Percentiles rank a stretch among this genome's conserved stretches.
phyloP scores from a whole-genome alignment of 1,284 basidiomycete species.

The Fomitiporia mediterranea region DNA sequence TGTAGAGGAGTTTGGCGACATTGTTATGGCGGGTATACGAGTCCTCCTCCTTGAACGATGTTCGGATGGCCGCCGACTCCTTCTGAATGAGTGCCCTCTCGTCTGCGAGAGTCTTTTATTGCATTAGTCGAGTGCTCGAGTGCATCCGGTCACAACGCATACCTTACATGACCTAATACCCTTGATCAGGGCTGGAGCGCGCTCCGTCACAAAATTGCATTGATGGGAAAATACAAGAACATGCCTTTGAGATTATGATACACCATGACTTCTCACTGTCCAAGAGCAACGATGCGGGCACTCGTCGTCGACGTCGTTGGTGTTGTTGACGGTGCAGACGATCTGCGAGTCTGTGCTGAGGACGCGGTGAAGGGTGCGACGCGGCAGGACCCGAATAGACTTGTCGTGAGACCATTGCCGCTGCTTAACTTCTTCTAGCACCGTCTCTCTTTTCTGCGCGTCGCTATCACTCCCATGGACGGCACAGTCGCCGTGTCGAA shows the following conservation, averaged over 20 bases:
- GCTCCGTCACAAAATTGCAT: conserved; percentile 1
- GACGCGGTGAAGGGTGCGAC: neutral
- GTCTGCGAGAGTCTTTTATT: conserved; percentile 88
- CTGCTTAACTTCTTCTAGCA: neutral
- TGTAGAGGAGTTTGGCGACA: conserved; percentile 97
- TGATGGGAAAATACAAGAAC: conserved; percentile 21
- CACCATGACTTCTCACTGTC: conserved; percentile 48
- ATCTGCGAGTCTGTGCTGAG: neutral
- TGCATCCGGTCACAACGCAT: conserved; percentile 17
- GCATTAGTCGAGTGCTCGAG: conserved; percentile 23
- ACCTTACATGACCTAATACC: conserved; percentile 93
- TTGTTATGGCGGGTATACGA: conserved; percentile 93
- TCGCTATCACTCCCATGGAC: conserved; percentile 4
- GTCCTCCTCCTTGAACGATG: conserved; percentile 97
- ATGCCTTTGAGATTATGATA: conserved; percentile 91
- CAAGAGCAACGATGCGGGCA: neutral
- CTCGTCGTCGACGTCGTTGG: conserved; percentile 2
- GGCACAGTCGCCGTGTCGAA: neutral
- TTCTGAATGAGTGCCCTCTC: conserved; percentile 97
- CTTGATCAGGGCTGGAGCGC: conserved; percentile 80
- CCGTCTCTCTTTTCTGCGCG: neutral
- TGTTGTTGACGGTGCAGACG: neutral
- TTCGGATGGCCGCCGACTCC: conserved; percentile 96
- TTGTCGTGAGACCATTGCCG: neutral
- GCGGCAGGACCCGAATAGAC: neutral